These are phyloP conservation scores for Cicer arietinum DNA, from an alignment of 306 rosid species.

Conservation along the genomic window DNA sequence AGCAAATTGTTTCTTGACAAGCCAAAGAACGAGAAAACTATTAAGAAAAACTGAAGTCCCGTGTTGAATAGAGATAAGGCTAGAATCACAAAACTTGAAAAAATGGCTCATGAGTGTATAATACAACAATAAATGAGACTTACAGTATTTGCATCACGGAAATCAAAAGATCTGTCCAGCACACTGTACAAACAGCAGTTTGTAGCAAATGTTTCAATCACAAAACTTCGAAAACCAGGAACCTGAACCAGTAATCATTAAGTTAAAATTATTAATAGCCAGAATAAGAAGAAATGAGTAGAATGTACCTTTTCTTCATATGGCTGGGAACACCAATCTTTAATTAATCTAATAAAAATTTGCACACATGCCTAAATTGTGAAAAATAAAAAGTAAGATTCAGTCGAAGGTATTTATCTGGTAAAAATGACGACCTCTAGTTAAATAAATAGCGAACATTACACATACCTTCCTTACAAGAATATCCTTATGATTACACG, in stretches of 20 bases:
- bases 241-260: constrained; percentile 59
- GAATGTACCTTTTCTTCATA: constrained; percentile 75
- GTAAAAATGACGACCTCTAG: constrained; percentile 30
- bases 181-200: constrained; percentile 93
- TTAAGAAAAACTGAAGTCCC: too few relatives aligned
- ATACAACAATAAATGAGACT: constrained; percentile 47
- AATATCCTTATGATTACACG: constrained; percentile 90
- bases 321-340: constrained; percentile 89
- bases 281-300: constrained; percentile 19
- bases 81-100: constrained; percentile 13
- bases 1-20: constrained; percentile 6
- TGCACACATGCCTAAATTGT: constrained; percentile 84
- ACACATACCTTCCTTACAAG: constrained; percentile 81
- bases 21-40: constrained; percentile 21
- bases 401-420: constrained; percentile 22
- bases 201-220: constrained; percentile 80
- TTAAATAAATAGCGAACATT: constrained; percentile 37
- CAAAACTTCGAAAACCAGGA: constrained; percentile 88
- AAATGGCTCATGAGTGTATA: constrained; percentile 14
- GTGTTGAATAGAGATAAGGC: too few relatives aligned
- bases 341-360: constrained; percentile 80
- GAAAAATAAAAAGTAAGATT: constrained; percentile 38
- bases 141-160: constrained; percentile 94
- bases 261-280: constrained; percentile 30
- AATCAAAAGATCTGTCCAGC: constrained; percentile 88